Evolutionary conservation across 768 basidiomycete genomes (phyloP), one percentile per base, ranked within the genome.

Genomic region (Chalciporus piperatus): DNA sequence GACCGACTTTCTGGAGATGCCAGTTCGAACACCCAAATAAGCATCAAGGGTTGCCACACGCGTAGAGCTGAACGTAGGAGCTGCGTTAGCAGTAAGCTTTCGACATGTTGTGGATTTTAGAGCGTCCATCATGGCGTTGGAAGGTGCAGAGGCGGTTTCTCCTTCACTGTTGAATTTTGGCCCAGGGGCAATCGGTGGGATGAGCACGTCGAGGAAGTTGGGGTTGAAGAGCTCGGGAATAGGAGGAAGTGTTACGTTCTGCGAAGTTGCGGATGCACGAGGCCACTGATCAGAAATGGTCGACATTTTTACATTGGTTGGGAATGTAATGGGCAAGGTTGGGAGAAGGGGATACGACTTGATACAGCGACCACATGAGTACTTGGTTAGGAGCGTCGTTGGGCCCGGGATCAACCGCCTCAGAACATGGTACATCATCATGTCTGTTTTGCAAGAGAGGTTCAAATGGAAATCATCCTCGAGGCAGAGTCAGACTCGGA

Each of bases 201-300:
- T 55, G 19, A 87, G 75, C 38, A 72, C 59, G 61, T 85, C 76
- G 46, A 85, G 76, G 56, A 80, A 85, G 57, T 77, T 73, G 28
- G 76, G 67, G 47, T 82, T 66, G 50, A 74, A 79, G 27, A 87
- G 77, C 58, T 86, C 84, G 1, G 77, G 77, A 41, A 88, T 76
- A 33, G 66, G 50, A 1, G 85, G 85, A 12, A 86, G 69, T 6
- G 76, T 72, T 45, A 83, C 70, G 40, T 66, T 71, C 56, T 82
- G 83, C 19, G 70, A 62, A 17, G 64, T 59, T 23, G 59, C 47
- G 14, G 63, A 48, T 23, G 50, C 45, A 30, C 47, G n/a, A n/a
- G n/a, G 16, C 5, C 6, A 6, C 7, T 37, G 16, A 16, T 4
- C 35, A 37, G 35, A 37, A 16, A 9, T n/a, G 35, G 14, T 37